These are phyloP conservation scores for Dothistroma septosporum DNA, from an alignment of 2,329 filamentous ascomycete species.

Conservation along the genomic window DNA sequence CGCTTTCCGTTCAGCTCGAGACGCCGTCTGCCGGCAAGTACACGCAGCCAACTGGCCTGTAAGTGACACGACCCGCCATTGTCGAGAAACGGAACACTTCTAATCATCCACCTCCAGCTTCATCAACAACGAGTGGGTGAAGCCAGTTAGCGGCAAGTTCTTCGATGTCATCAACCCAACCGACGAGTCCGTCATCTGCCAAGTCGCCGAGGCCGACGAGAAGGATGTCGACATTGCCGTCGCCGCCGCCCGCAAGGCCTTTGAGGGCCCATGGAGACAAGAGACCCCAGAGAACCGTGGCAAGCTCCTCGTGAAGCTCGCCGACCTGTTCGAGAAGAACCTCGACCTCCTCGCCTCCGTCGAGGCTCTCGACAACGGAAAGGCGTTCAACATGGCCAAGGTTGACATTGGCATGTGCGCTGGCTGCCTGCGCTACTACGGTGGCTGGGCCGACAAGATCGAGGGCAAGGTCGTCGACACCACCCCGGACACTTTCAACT, in stretches of 20 bases:
- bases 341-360: constrained; percentile 70
- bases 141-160: constrained; percentile 77
- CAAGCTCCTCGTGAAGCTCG: constrained; percentile 67
- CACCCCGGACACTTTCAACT: constrained; percentile 73
- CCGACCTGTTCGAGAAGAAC: constrained; percentile 76
- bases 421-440: constrained; percentile 77
- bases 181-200: constrained; percentile 78
- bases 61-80: constrained; percentile 32
- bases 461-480: constrained; percentile 83
- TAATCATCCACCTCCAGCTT: constrained; percentile 50
- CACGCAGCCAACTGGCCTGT: constrained; percentile 53
- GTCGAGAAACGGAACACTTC: neutral
- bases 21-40: constrained; percentile 62
- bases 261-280: constrained; percentile 66
- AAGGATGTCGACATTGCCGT: constrained; percentile 81
- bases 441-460: constrained; percentile 89
- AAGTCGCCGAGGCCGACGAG: constrained; percentile 79
- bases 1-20: constrained; percentile 59
- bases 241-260: constrained; percentile 77
- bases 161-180: constrained; percentile 90
- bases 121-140: constrained; percentile 91
- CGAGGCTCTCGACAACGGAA: constrained; percentile 85
- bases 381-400: constrained; percentile 71
- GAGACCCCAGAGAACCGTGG: constrained; percentile 68
- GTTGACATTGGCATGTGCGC: constrained; percentile 67